These are phyloP conservation scores for Globisporangium ultimum DNA, from an alignment of 352 stramenopile species.

Conservation along the genomic window DNA sequence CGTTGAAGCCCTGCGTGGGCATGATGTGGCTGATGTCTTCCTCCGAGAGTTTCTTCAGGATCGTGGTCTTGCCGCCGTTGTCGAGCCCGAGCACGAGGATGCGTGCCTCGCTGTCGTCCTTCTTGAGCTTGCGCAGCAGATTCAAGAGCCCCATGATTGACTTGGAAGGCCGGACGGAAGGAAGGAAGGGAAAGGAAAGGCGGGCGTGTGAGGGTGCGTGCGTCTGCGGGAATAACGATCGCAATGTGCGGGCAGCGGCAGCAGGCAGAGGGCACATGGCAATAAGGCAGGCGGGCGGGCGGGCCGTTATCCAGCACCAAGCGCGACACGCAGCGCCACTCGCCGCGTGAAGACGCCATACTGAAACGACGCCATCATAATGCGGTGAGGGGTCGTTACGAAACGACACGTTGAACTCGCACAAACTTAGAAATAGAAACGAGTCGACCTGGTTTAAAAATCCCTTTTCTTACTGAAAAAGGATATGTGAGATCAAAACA, in stretches of 20 bases:
- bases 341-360: neutral
- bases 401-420: constrained; percentile 21
- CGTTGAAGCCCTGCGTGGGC: constrained; percentile 95
- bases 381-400: constrained; percentile 15
- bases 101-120: constrained; percentile 91
- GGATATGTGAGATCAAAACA: constrained; percentile 2
- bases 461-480: neutral
- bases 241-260: too few species aligned
- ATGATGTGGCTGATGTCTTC: constrained; percentile 94
- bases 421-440: constrained; percentile 7
- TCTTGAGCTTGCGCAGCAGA: constrained; percentile 95
- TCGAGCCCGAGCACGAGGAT: constrained; percentile 95
- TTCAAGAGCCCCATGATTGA: constrained; percentile 89
- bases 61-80: constrained; percentile 96
- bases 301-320: constrained; percentile 45
- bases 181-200: neutral
- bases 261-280: neutral
- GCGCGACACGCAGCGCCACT: neutral
- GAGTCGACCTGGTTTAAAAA: neutral
- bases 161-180: constrained; percentile 1
- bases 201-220: neutral
- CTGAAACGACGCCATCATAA: neutral
- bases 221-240: too few species aligned
- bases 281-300: constrained; percentile 10
- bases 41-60: constrained; percentile 95